These are phyloP conservation scores for Globisporangium nodosum DNA, from an alignment of 352 stramenopile genomes.

Conservation along the genomic window DNA sequence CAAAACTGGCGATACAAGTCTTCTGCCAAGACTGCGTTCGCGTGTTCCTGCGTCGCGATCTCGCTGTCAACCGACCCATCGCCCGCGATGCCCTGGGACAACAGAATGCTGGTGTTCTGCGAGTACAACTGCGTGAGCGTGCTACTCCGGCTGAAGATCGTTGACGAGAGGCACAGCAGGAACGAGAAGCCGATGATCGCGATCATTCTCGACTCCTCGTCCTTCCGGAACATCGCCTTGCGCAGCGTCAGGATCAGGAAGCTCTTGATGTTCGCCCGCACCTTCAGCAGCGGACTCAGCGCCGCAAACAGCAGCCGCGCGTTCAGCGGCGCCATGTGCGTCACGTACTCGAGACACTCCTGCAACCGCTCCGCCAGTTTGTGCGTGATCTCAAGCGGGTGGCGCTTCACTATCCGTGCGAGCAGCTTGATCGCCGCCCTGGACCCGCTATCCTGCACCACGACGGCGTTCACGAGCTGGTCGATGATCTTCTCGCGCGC, in stretches of 20 bases:
- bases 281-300: constrained; percentile 31
- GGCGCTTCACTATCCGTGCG: constrained; percentile 30
- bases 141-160: constrained; percentile 29
- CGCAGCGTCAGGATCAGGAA: constrained; percentile 49
- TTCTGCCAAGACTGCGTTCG: constrained; percentile 33
- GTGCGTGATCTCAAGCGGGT: constrained; percentile 30
- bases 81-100: constrained; percentile 26
- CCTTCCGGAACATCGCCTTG: constrained; percentile 61
- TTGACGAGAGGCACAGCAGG: constrained; percentile 31
- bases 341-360: constrained; percentile 52
- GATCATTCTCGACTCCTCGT: constrained; percentile 40
- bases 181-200: constrained; percentile 40
- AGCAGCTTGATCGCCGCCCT: constrained; percentile 28
- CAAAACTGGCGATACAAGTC: constrained; percentile 57
- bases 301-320: constrained; percentile 26
- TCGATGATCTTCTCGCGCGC: constrained; percentile 30
- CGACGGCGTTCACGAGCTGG: constrained; percentile 35
- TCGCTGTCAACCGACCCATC: constrained; percentile 11
- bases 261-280: constrained; percentile 32
- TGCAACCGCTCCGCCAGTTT: constrained; percentile 27
- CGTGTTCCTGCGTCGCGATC: constrained; percentile 32
- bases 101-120: constrained; percentile 28
- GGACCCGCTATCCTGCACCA: constrained; percentile 28
- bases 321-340: constrained; percentile 24
- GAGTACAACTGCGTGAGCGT: constrained; percentile 49